Percentiles rank a stretch among this genome's conserved stretches.
Evolutionary conservation across 2,329 filamentous ascomycete species (phyloP).

Genomic region (Lecanicillium sp.): DNA sequence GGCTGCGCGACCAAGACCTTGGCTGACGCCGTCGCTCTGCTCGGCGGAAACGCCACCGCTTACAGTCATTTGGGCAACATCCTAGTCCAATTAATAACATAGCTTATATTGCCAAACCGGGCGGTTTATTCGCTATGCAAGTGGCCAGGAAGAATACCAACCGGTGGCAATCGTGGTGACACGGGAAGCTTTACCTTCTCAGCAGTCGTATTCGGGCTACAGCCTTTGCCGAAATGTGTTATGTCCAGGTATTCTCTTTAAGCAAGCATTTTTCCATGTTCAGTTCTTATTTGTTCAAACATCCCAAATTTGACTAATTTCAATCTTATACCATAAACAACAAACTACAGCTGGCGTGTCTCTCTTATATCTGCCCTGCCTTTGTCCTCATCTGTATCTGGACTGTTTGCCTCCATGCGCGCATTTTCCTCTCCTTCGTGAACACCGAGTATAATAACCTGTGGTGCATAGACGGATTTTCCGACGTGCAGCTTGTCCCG

Average conservation of each 20-base stretch:
- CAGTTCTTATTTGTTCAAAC: too few species aligned
- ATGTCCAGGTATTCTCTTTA: too few species aligned
- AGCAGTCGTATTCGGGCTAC: too few species aligned
- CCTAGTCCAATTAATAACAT: too few species aligned
- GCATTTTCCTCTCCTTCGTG: neutral
- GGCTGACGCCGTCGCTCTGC: neutral
- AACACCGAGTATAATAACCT: constrained; percentile 7
- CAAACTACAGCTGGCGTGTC: neutral
- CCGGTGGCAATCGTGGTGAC: too few species aligned
- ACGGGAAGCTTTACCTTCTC: too few species aligned
- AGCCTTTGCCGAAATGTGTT: too few species aligned
- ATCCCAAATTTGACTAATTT: neutral
- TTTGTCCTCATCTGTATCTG: neutral
- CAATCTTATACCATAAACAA: neutral
- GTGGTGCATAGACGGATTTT: constrained; percentile 6
- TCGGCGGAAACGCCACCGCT: neutral
- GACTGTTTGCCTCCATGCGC: neutral
- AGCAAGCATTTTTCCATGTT: too few species aligned
- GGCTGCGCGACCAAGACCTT: neutral
- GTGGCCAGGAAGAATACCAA: too few species aligned
- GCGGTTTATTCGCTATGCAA: too few species aligned
- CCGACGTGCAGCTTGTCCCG: constrained; percentile 16
- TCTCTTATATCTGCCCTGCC: neutral
- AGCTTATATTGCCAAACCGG: neutral
- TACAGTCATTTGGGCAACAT: neutral